Percentiles rank a stretch among this genome's conserved stretches.
Conservation (phyloP, 192 early-diverging fungal genomes). For the Entomortierella lignicola region DNA sequence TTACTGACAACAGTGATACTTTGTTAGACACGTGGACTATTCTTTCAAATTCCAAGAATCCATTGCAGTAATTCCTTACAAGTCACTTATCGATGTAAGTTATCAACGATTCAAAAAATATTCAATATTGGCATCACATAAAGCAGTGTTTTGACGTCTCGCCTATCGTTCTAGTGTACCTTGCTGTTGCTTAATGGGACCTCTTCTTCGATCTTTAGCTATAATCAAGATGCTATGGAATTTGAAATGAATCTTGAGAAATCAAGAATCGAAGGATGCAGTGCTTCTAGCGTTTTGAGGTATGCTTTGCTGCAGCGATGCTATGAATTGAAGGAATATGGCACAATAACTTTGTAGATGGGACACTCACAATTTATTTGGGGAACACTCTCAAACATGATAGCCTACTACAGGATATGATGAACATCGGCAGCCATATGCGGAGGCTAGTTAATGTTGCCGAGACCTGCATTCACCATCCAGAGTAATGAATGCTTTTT, state of each 20-base stretch:
- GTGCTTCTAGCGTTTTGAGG: conserved; percentile 16
- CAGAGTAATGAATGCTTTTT: conserved; percentile 27
- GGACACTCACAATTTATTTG: too few relatives aligned
- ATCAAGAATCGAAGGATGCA: conserved; percentile 40
- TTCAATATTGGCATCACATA: too few relatives aligned
- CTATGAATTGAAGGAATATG: neutral
- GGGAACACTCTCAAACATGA: too few relatives aligned
- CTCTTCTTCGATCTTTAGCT: conserved; percentile 26
- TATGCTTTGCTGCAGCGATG: neutral
- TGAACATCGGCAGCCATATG: conserved; percentile 41
- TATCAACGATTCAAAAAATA: too few relatives aligned
- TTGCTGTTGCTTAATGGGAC: conserved; percentile 31
- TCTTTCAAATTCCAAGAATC: conserved; percentile 26
- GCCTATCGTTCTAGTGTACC: conserved; percentile 3
- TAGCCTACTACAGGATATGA: conserved; percentile 36
- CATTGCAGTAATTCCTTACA: neutral
- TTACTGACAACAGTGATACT: neutral
- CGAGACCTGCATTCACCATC: conserved; percentile 29
- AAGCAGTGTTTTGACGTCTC: too few relatives aligned
- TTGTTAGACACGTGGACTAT: conserved; percentile 19
- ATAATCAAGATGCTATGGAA: conserved; percentile 4
- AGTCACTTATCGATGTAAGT: conserved; percentile 13
- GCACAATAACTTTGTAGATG: neutral
- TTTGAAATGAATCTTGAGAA: conserved; percentile 17
- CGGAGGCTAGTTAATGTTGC: conserved; percentile 39